Base-by-base conservation (phyloP, 2,329 filamentous ascomycete species). In the Diaporthe sp. region DNA sequence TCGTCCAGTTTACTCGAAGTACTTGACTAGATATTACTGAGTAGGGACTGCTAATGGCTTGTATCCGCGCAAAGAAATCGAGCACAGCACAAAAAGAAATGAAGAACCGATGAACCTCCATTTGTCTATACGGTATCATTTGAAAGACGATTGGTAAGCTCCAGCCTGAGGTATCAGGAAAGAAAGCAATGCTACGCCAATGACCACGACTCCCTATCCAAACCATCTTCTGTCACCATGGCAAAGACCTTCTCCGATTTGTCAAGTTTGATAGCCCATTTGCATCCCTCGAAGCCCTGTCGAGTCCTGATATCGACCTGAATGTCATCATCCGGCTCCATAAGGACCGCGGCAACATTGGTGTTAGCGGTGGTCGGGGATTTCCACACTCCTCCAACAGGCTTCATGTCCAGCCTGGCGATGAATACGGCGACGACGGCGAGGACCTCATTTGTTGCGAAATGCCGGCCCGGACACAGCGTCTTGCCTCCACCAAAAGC, bases 391-490 rank as follows among this genome's bases (percentile, higher is more conserved):
- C 78, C 78, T 1, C 38, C 55, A 0, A 72, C 74, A 2, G 78
- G 78, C 60, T 73, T 75, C 77, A 82, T 80, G 19, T 82, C 79
- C 7, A 81, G 54, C 68, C 80, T 76, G 1, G 78, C 77, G 19
- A 81, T 69, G 35, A 80, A 80, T 1, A 79, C 71, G 2, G 78
- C 77, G n/a, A 79, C 78, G 9, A 79, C 72, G 2, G 72, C 78
- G 1, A 81, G 73, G 5, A 80, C 76, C 71, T 81, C 79, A 42
- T 80, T 80, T 0, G 79, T 80, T 1, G 79, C 79, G 38, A 81
- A 81, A 71, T 81, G 79, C 1, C 78, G 73, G 7, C 80, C 78
- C 2, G 79, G 79, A 57, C 79, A 81, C 4, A 81, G 77, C 1
- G 77, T 80, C 54, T 79, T 81, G 7, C 79, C 78, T 1, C 80